Evolutionary conservation across 331 rosid genomes (phyloP).

Genomic region (Quercus phellos): DNA sequence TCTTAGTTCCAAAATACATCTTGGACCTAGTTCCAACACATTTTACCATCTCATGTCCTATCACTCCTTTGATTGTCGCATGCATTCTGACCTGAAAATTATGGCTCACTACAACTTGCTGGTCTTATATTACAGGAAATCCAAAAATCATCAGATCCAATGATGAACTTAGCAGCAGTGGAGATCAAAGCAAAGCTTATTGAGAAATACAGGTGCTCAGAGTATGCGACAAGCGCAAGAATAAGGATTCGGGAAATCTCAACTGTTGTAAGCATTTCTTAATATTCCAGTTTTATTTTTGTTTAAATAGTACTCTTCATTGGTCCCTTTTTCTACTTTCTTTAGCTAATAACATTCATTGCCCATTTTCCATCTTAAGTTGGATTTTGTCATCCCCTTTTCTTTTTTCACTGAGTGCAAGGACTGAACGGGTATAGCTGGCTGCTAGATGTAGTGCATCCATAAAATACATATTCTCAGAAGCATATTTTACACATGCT

Average conservation of each 20-base stretch:
- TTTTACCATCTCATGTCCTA: not conserved
- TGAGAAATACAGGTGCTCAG: slow-evolving; percentile 60
- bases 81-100: not conserved
- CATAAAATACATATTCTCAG: too few relatives aligned
- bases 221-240: slow-evolving; percentile 49
- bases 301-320: not conserved
- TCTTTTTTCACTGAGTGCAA: not conserved
- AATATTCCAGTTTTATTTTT: not conserved
- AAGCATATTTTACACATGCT: too few relatives aligned
- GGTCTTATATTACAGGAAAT: slow-evolving; percentile 36
- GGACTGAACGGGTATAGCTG: too few relatives aligned
- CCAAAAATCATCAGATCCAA: slow-evolving; percentile 61
- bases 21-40: not conserved
- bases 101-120: too few relatives aligned
- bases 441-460: too few relatives aligned
- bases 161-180: slow-evolving; percentile 57
- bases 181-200: slow-evolving; percentile 63
- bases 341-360: not conserved
- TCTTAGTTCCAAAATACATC: not conserved
- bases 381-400: not conserved
- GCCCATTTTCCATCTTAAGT: not conserved
- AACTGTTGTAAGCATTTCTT: slow-evolving; percentile 40
- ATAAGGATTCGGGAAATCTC: slow-evolving; percentile 55
- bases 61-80: not conserved
- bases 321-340: not conserved